Evolutionary conservation across 169 alveolate species (phyloP), one percentile per base, ranked within the genome.

Genomic region (Neospora caninum): DNA sequence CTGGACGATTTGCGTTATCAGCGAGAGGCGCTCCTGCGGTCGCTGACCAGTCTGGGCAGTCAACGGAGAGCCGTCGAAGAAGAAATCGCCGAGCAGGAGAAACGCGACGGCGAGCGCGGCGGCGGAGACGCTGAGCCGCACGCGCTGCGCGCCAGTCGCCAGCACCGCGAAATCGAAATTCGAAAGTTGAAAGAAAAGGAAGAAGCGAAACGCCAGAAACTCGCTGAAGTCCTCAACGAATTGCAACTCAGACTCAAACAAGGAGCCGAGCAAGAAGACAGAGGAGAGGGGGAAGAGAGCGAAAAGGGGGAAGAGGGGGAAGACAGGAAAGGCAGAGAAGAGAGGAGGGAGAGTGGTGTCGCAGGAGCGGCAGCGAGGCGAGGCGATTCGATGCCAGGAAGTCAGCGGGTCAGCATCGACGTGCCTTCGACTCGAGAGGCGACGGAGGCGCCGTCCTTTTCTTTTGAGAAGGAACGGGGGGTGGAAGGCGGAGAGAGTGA

Each of bases 11-110:
- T 91, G 94, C 87, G 83, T 80, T 88, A 41, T 38, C 95, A 92
- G 67, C n/a, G 95, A 70, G 86, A 82, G 95, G 88, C 73, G 43
- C 41, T 92, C 78, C 64, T 92, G 88, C 86, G 95, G 34, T 92
- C 95, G 78, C 73, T 92, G 36, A 78, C 91, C 31, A 92, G 95
- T 89, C 78, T 92, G 45, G 86, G 36, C 69, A 39, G 92, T 38
- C 73, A 64, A 29, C 73, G 73, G 4, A 7, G 73, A 16, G 73
- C n/a, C 73, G 31, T 64, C 73, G 73, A 64, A 27, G 73, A 16
- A 27, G 73, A 64, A 27, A 16, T 64, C 34, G 73, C n/a, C 7
- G 73, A 64, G 31, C 31, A 64, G 31, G 73, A 64, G 73, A 64
- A 22, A 27, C 16, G 73, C n/a, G 34, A 27, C n/a, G n/a, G 31